A percentile compares a stretch with the other conserved stretches of the same genome.
Conservation (phyloP, 2,329 filamentous ascomycete genomes). For the Ceratocystis variospora region DNA sequence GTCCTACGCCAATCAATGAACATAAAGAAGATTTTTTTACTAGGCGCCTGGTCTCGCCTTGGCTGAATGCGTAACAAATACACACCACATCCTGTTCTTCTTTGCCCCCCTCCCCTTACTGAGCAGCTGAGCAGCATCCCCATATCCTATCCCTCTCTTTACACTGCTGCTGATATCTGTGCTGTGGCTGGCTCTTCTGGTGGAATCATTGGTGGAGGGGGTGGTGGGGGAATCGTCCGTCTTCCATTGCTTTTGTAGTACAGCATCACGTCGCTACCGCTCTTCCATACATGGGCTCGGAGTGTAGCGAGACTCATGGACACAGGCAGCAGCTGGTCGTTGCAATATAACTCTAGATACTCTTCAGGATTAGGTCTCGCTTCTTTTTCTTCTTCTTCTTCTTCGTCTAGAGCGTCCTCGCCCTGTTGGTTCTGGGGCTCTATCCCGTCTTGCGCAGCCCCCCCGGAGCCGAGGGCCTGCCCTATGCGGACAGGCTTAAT, state of each 20-base stretch:
- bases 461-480: neutral
- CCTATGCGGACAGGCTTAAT: neutral
- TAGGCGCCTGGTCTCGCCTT: conserved; percentile 1
- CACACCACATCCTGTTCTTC: neutral
- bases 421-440: neutral
- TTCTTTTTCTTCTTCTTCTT: conserved; percentile 38
- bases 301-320: conserved; percentile 92
- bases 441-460: neutral
- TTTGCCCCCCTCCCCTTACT: neutral
- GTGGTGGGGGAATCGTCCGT: conserved; percentile 42
- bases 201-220: conserved; percentile 22
- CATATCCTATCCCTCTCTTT: neutral
- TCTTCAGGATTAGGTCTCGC: conserved; percentile 62
- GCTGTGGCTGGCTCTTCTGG: conserved; percentile 7
- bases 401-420: neutral
- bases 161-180: conserved; percentile 9
- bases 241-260: conserved; percentile 87
- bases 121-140: neutral
- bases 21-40: neutral
- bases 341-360: conserved; percentile 89
- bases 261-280: conserved; percentile 80
- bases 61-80: neutral
- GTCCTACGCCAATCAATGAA: neutral
- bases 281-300: conserved; percentile 84
- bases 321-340: conserved; percentile 65